These are phyloP conservation scores for Saccharomycopsis fibuligera DNA, from an alignment of 805 yeast species.

Conservation along the genomic window DNA sequence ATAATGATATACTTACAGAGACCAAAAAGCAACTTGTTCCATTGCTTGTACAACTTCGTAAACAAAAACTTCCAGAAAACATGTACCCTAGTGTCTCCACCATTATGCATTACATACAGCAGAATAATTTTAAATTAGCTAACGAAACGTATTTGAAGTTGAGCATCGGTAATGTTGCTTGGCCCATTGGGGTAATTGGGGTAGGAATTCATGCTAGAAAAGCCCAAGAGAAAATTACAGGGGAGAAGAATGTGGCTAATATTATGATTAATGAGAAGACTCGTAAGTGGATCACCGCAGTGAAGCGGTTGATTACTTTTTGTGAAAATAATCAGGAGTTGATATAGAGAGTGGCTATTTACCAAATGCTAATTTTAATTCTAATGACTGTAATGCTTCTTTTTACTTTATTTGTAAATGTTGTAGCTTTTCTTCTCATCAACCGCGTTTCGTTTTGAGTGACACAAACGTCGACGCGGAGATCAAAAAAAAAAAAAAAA, in stretches of 20 bases:
- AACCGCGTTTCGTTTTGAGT: too few species aligned
- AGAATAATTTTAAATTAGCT: slow-evolving; percentile 42
- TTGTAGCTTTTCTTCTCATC: too few species aligned
- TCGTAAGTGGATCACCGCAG: slow-evolving; percentile 66
- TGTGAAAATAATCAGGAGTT: slow-evolving; percentile 28
- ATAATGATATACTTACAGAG: slow-evolving; percentile 33
- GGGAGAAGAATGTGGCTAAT: slow-evolving; percentile 48
- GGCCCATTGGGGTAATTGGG: slow-evolving; percentile 83
- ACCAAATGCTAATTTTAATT: too few species aligned
- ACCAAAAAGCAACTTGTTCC: slow-evolving; percentile 47
- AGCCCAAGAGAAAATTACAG: slow-evolving; percentile 52
- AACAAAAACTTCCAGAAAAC: slow-evolving; percentile 30
- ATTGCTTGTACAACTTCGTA: slow-evolving; percentile 47
- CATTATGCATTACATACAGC: slow-evolving; percentile 55
- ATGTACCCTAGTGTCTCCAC: slow-evolving; percentile 52
- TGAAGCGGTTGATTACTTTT: slow-evolving; percentile 68
- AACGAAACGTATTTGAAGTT: slow-evolving; percentile 65
- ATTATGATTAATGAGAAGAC: slow-evolving; percentile 76
- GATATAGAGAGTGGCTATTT: too few species aligned
- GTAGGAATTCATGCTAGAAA: slow-evolving; percentile 77
- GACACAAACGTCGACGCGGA: too few species aligned
- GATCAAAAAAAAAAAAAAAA: too few species aligned
- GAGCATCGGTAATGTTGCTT: slow-evolving; percentile 82
- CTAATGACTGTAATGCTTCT: too few species aligned
- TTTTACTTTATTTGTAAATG: too few species aligned